phyloP scores from a whole-genome alignment of 345 rosid genomes.

The Barbarea vulgaris region DNA sequence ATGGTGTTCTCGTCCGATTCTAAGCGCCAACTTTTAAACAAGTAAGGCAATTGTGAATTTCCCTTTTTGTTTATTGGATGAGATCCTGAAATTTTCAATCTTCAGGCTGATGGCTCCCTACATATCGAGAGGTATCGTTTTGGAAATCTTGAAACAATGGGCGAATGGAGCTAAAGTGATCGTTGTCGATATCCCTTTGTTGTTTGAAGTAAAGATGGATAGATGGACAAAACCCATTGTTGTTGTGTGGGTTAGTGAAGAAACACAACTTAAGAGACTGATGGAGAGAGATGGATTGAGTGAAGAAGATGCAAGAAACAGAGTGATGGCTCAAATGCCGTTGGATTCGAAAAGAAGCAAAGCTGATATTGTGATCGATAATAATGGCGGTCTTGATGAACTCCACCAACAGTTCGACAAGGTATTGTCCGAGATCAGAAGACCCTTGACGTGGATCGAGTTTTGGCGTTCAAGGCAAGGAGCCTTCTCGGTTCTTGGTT shows the following conservation, averaged over 20 bases:
- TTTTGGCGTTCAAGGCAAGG: constrained; percentile 87
- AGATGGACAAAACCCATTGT: constrained; percentile 82
- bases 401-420: constrained; percentile 59
- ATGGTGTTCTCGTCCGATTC: constrained; percentile 79
- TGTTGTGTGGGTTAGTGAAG: constrained; percentile 65
- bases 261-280: constrained; percentile 74
- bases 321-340: constrained; percentile 81
- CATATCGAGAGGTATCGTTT: constrained; percentile 74
- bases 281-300: constrained; percentile 63
- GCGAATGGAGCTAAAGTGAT: constrained; percentile 65
- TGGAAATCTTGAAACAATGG: constrained; percentile 75
- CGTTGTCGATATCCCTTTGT: constrained; percentile 78
- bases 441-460: constrained; percentile 79
- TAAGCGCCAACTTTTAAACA: constrained; percentile 79
- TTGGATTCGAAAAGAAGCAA: constrained; percentile 64
- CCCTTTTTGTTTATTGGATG: neutral
- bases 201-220: constrained; percentile 86
- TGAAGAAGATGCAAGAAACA: constrained; percentile 76
- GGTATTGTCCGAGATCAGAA: constrained; percentile 56
- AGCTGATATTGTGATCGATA: constrained; percentile 86
- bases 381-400: constrained; percentile 68
- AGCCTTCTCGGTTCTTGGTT: constrained; percentile 55
- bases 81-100: neutral
- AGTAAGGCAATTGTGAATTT: constrained; percentile 42
- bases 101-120: constrained; percentile 75